Evolutionary conservation across 2,329 filamentous ascomycete genomes (phyloP).

Genomic region (Clarireedia monteithiana): DNA sequence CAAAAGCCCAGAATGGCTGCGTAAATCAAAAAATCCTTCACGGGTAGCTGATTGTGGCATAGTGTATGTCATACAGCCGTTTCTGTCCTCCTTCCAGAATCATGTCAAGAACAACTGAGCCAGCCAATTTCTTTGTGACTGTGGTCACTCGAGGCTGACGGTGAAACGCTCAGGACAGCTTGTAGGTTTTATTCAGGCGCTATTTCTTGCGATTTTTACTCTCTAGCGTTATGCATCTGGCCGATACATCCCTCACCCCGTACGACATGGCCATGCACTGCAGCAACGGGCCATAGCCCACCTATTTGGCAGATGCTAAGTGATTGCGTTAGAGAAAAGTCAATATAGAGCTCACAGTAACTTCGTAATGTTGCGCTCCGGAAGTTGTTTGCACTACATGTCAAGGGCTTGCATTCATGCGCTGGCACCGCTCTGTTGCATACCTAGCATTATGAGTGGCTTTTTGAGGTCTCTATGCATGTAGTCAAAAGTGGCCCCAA

Average conservation of each 20-base stretch:
- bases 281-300: constrained; percentile 1
- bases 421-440: constrained; percentile 28
- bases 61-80: constrained; percentile 1
- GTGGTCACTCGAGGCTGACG: constrained; percentile 24
- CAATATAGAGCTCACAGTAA: constrained; percentile 9
- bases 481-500: constrained; percentile 9
- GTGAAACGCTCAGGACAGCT: constrained; percentile 17
- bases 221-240: constrained; percentile 16
- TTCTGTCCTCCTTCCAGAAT: constrained; percentile 12
- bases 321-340: constrained; percentile 19
- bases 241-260: constrained; percentile 8
- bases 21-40: constrained; percentile 3
- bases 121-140: constrained; percentile 14
- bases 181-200: constrained; percentile 10
- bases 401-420: constrained; percentile 24
- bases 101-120: constrained; percentile 8
- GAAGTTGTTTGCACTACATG: constrained; percentile 25
- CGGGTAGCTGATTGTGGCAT: constrained; percentile 6
- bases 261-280: constrained; percentile 11
- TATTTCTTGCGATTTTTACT: constrained; percentile 7
- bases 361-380: constrained; percentile 21
- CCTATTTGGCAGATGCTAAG: constrained; percentile 11
- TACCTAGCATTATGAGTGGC: constrained; percentile 19
- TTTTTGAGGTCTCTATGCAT: constrained; percentile 12
- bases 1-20: background rate